These are phyloP conservation scores for Lentinula edodes DNA, from an alignment of 768 basidiomycete species.

Conservation along the genomic window DNA sequence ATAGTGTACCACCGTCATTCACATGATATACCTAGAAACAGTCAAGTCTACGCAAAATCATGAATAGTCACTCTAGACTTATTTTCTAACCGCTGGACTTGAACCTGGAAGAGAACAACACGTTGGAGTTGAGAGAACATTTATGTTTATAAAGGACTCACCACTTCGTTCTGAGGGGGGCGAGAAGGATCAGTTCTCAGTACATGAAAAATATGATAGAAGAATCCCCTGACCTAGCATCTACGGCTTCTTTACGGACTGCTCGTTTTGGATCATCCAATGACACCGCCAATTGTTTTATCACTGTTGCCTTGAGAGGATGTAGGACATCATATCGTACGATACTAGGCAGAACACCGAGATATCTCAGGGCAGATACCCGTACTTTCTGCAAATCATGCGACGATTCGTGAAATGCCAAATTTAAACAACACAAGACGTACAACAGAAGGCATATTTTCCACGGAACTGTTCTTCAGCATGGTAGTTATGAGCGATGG, in stretches of 20 bases:
- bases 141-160: slow-evolving; percentile 10
- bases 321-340: slow-evolving; percentile 84
- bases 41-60: not conserved
- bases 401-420: not conserved
- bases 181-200: too few relatives aligned
- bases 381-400: slow-evolving; percentile 58
- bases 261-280: slow-evolving; percentile 86
- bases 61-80: not conserved
- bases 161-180: slow-evolving; percentile 41
- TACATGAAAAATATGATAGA: not conserved
- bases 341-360: slow-evolving; percentile 66
- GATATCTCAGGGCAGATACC: slow-evolving; percentile 64
- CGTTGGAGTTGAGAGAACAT: not conserved
- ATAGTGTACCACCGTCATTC: slow-evolving; percentile 2
- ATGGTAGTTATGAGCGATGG: slow-evolving; percentile 64
- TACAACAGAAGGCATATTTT: slow-evolving; percentile 54
- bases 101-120: slow-evolving; percentile 36
- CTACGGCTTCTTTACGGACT: slow-evolving; percentile 87
- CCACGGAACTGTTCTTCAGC: slow-evolving; percentile 54
- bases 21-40: not conserved
- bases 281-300: slow-evolving; percentile 67
- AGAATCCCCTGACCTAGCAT: slow-evolving; percentile 42
- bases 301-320: slow-evolving; percentile 65
- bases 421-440: slow-evolving; percentile 12
- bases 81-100: slow-evolving; percentile 45